phyloP scores from a whole-genome alignment of 306 rosid genomes.

The Casuarina cunninghamiana region DNA sequence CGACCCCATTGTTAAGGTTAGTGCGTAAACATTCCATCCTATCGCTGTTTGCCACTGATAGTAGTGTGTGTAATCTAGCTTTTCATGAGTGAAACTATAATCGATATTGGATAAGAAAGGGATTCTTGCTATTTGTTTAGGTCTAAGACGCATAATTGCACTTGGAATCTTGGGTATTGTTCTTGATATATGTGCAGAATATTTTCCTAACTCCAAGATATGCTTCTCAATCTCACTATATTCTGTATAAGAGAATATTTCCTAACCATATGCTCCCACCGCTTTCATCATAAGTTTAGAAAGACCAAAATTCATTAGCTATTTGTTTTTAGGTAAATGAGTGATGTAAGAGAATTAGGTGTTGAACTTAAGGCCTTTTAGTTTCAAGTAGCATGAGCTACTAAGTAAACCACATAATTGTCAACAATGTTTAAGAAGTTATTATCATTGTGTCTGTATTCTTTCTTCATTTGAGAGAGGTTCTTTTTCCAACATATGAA shows the following conservation, averaged over 20 bases:
- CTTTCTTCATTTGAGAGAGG: too few relatives aligned
- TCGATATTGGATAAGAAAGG: not conserved
- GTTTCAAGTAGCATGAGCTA: too few relatives aligned
- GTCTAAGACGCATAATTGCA: not conserved
- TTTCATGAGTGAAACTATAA: not conserved
- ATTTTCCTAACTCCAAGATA: not conserved
- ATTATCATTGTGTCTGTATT: too few relatives aligned
- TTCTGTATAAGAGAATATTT: too few relatives aligned
- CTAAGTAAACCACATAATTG: too few relatives aligned
- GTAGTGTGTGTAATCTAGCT: not conserved
- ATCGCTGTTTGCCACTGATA: not conserved
- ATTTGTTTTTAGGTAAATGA: not conserved
- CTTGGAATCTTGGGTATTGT: not conserved
- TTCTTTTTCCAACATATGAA: too few relatives aligned
- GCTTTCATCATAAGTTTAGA: too few relatives aligned
- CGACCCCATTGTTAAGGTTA: constrained; percentile 12
- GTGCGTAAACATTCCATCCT: not conserved
- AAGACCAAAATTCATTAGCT: too few relatives aligned
- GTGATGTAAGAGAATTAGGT: not conserved
- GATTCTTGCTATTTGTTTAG: not conserved
- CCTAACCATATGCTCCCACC: too few relatives aligned
- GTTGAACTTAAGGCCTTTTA: too few relatives aligned
- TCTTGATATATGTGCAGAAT: not conserved
- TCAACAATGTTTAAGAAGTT: too few relatives aligned
- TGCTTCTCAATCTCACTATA: not conserved